A percentile compares a stretch with the other conserved stretches of the same genome.
Evolutionary conservation across 495 filamentous ascomycete species (phyloP).

Genomic region (Penicillium turbatum): DNA sequence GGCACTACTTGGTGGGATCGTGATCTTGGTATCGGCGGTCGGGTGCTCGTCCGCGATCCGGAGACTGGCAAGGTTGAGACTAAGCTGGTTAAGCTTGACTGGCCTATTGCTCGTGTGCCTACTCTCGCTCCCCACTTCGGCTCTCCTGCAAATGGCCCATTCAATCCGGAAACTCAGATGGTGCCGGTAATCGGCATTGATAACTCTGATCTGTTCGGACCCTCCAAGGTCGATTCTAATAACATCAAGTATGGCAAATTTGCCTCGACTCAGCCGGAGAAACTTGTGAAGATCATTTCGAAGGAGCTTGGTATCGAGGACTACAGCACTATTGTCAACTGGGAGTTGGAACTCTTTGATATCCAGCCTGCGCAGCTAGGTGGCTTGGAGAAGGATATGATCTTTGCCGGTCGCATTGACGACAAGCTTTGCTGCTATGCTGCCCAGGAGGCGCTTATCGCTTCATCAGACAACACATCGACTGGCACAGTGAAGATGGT

Average conservation of each 20-base stretch:
- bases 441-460: constrained; percentile 79
- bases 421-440: constrained; percentile 96
- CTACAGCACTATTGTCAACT: constrained; percentile 72
- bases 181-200: constrained; percentile 92
- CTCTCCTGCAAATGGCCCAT: constrained; percentile 64
- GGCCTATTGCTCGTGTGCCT: constrained; percentile 90
- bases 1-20: constrained; percentile 93
- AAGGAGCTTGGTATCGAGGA: constrained; percentile 66
- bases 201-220: constrained; percentile 54
- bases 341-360: constrained; percentile 98
- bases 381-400: constrained; percentile 87
- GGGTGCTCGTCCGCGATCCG: constrained; percentile 74
- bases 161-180: constrained; percentile 90
- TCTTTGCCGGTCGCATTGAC: constrained; percentile 92
- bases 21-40: constrained; percentile 83
- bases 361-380: constrained; percentile 78
- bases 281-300: constrained; percentile 78
- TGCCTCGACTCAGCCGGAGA: constrained; percentile 71
- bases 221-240: constrained; percentile 22
- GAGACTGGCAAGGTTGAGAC: constrained; percentile 71
- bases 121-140: constrained; percentile 95
- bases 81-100: constrained; percentile 84
- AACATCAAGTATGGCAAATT: constrained; percentile 56
- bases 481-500: constrained; percentile 72
- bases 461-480: constrained; percentile 51